Evolutionary conservation across 129 eudicot species (phyloP).

Genomic region (Flaveria robusta): DNA sequence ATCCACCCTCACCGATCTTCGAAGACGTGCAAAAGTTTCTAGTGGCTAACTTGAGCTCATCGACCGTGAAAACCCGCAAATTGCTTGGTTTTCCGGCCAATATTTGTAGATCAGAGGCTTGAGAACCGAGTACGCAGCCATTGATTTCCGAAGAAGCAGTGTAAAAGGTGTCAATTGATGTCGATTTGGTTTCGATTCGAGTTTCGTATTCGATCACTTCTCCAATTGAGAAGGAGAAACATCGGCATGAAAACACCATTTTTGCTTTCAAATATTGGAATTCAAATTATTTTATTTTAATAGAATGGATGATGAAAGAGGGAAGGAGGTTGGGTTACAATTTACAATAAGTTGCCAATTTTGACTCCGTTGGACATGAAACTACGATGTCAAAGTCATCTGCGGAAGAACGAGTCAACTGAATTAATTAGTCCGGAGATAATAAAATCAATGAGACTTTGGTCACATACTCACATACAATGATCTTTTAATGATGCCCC

Average conservation of each 20-base stretch:
- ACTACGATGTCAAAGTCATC: not conserved
- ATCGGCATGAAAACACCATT: conserved; percentile 32
- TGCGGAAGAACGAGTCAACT: not conserved
- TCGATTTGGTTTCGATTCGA: conserved; percentile 20
- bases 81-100: conserved; percentile 51
- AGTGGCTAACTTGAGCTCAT: conserved; percentile 65
- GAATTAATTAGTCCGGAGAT: not conserved
- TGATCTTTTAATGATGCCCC: no score
- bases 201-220: conserved; percentile 19
- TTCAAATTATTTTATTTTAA: not conserved
- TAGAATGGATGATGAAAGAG: not conserved
- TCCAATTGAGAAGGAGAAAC: conserved; percentile 25
- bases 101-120: conserved; percentile 17
- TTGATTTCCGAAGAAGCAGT: conserved; percentile 14
- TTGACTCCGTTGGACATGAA: not conserved
- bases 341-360: not conserved
- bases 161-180: conserved; percentile 2
- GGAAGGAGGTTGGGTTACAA: no score
- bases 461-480: no score
- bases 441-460: no score
- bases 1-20: conserved; percentile 80
- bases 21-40: conserved; percentile 49
- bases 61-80: conserved; percentile 56
- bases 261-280: not conserved
- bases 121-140: not conserved